phyloP scores from a whole-genome alignment of 176 grass and related monocot genomes.

The Cenchrus purpureus region DNA sequence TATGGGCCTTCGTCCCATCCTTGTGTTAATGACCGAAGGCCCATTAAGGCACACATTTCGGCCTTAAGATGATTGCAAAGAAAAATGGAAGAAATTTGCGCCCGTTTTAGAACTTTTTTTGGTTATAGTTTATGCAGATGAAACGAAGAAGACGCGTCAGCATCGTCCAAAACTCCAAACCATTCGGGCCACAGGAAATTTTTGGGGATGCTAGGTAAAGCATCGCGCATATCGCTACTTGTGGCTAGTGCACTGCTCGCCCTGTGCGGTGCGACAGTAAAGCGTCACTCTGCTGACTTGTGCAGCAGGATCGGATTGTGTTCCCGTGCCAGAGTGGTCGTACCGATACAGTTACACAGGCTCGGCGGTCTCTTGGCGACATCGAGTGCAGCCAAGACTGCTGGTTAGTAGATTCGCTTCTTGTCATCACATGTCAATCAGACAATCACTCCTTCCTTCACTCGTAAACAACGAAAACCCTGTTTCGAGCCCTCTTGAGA shows the following conservation, averaged over 20 bases:
- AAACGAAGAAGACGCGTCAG: too few relatives aligned
- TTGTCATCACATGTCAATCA: constrained; percentile 33
- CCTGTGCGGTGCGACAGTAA: not conserved
- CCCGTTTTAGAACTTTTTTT: too few relatives aligned
- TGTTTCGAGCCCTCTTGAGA: not conserved
- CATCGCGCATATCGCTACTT: not conserved
- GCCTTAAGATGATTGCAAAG: not conserved
- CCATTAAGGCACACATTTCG: not conserved
- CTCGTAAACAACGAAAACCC: not conserved
- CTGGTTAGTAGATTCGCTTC: constrained; percentile 37
- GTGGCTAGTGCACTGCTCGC: not conserved
- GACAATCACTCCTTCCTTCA: not conserved
- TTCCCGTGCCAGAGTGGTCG: constrained; percentile 31
- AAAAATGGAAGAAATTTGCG: not conserved
- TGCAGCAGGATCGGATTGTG: not conserved
- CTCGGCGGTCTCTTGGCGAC: constrained; percentile 20
- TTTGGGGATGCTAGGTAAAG: not conserved
- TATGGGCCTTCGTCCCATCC: too few relatives aligned
- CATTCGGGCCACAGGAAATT: too few relatives aligned
- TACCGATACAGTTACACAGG: constrained; percentile 20
- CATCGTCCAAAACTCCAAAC: not conserved
- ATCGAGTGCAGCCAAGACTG: constrained; percentile 28
- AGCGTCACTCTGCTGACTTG: constrained; percentile 4
- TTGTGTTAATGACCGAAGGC: not conserved
- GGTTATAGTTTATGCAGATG: not conserved